These are phyloP conservation scores for Cystofilobasidium macerans DNA, from an alignment of 768 basidiomycete species.

Conservation along the genomic window DNA sequence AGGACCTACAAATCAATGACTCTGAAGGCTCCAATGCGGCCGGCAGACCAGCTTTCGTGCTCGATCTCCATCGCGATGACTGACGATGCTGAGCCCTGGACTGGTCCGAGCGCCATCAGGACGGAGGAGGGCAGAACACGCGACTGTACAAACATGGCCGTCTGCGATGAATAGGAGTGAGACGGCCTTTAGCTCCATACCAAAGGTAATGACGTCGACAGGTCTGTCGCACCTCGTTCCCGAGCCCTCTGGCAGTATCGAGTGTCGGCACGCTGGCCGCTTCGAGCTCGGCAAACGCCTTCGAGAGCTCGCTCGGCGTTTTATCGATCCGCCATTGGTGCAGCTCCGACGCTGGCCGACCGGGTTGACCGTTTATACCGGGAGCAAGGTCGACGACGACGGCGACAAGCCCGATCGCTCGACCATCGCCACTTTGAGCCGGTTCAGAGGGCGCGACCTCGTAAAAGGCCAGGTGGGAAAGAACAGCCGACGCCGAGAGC, in stretches of 20 bases:
- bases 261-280: not conserved
- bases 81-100: too few relatives aligned
- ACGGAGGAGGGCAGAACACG: not conserved
- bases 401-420: not conserved
- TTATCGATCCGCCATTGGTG: constrained; percentile 11
- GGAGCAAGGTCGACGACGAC: not conserved
- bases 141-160: constrained; percentile 5
- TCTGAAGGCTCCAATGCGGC: not conserved
- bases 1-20: not conserved
- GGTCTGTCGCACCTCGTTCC: not conserved
- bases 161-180: not conserved
- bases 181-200: not conserved
- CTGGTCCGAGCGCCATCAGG: not conserved
- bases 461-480: not conserved
- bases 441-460: not conserved
- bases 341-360: not conserved
- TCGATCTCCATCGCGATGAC: not conserved
- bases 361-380: not conserved
- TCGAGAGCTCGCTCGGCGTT: not conserved
- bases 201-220: too few relatives aligned
- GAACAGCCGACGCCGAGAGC: not conserved
- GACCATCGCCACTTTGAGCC: not conserved
- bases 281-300: not conserved
- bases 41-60: not conserved
- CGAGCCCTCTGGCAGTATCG: not conserved